phyloP scores from a whole-genome alignment of 2,329 filamentous ascomycete species.

The Xylariaceae sp. region DNA sequence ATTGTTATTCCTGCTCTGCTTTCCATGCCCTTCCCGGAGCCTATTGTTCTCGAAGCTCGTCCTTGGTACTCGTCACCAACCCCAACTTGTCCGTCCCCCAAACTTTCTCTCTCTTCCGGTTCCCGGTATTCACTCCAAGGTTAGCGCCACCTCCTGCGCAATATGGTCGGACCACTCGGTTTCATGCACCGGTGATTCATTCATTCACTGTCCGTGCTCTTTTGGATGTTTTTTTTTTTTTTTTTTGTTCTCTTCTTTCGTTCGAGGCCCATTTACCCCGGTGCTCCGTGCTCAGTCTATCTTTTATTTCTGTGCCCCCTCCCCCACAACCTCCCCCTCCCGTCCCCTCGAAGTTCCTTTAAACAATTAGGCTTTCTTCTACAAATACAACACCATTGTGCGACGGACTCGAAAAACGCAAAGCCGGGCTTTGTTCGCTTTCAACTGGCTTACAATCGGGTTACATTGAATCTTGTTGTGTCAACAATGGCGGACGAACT shows the following conservation, averaged over 20 bases:
- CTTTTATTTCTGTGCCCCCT: no score
- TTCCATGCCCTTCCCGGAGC: not conserved
- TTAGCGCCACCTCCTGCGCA: not conserved
- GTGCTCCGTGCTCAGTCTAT: no score
- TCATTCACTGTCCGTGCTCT: not conserved
- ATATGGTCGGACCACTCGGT: not conserved
- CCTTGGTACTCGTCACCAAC: not conserved
- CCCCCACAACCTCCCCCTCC: no score
- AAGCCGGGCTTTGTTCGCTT: not conserved
- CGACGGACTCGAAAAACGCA: not conserved
- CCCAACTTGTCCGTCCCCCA: not conserved
- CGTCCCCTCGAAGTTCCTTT: no score
- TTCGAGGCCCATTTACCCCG: not conserved
- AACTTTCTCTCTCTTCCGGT: not conserved
- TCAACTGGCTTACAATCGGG: not conserved
- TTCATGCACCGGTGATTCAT: not conserved
- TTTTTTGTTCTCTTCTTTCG: not conserved
- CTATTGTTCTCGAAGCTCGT: not conserved
- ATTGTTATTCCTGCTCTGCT: no score
- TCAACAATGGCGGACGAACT: conserved; percentile 21
- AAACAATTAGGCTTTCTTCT: no score
- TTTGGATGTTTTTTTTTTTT: not conserved
- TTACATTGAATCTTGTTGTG: conserved; percentile 4
- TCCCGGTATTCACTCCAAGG: not conserved
- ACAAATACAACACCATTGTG: not conserved